phyloP scores from a whole-genome alignment of 257 asterid species.

The Prunella vulgaris region DNA sequence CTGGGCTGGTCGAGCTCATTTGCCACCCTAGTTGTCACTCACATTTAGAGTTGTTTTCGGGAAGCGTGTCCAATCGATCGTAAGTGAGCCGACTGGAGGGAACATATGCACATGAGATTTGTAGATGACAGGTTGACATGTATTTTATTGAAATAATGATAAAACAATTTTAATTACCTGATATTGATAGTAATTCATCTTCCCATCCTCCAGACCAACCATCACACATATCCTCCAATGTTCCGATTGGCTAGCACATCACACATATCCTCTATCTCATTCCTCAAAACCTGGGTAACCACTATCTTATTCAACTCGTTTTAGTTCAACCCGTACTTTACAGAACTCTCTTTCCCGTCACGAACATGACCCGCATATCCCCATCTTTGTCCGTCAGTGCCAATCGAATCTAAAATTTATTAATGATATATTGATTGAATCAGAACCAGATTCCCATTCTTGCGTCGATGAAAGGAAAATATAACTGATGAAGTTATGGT shows the following conservation, averaged over 20 bases:
- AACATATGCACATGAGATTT: too few relatives aligned
- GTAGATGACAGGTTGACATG: too few relatives aligned
- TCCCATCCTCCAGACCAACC: constrained; percentile 53
- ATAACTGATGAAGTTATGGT: constrained; percentile 66
- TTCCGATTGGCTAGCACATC: constrained; percentile 77
- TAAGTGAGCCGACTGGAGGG: too few relatives aligned
- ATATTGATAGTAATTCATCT: constrained; percentile 67
- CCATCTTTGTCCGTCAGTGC: constrained; percentile 67
- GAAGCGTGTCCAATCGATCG: too few relatives aligned
- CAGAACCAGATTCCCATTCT: constrained; percentile 78
- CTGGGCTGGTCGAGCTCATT: too few relatives aligned
- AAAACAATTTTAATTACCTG: constrained; percentile 37
- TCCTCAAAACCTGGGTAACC: constrained; percentile 47
- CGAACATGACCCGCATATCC: constrained; percentile 98
- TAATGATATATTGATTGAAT: constrained; percentile 60
- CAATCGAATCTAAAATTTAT: constrained; percentile 64
- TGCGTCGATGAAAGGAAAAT: constrained; percentile 61
- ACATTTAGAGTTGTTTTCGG: too few relatives aligned
- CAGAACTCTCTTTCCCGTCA: constrained; percentile 66
- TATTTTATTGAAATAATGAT: neutral
- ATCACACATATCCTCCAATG: constrained; percentile 73
- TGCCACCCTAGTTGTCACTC: too few relatives aligned
- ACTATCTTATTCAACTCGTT: constrained; percentile 37
- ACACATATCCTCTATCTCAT: constrained; percentile 87
- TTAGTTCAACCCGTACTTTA: constrained; percentile 57